Evolutionary conservation across 1,284 basidiomycete species (phyloP).

Genomic region (Microbotryomycetes sp.): DNA sequence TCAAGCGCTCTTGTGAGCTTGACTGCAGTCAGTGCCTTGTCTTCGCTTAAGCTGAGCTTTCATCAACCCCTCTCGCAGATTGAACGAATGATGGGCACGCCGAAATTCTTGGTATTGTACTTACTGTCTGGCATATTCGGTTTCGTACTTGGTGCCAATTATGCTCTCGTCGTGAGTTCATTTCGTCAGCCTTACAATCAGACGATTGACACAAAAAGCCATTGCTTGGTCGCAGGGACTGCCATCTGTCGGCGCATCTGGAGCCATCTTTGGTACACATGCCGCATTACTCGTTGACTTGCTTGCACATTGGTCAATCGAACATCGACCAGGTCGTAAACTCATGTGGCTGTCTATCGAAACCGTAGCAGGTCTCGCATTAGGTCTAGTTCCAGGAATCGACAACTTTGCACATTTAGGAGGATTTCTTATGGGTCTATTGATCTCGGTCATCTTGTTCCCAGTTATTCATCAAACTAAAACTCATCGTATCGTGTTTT

Average conservation of each 20-base stretch:
- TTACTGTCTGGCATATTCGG: conserved; percentile 40
- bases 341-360: conserved; percentile 77
- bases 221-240: too few species aligned
- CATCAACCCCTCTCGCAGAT: conserved; percentile 51
- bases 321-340: conserved; percentile 69
- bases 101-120: conserved; percentile 35
- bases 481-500: conserved; percentile 62
- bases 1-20: conserved; percentile 63
- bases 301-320: conserved; percentile 84
- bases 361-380: conserved; percentile 70
- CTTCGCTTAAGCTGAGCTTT: conserved; percentile 10
- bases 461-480: conserved; percentile 73
- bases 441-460: conserved; percentile 70
- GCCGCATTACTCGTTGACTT: conserved; percentile 77
- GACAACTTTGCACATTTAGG: conserved; percentile 46
- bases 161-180: conserved; percentile 71
- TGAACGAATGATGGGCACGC: conserved; percentile 63
- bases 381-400: conserved; percentile 67
- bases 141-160: conserved; percentile 68
- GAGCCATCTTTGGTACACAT: conserved; percentile 87
- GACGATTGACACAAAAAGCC: too few species aligned
- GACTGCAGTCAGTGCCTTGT: too few species aligned
- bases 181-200: too few species aligned
- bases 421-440: conserved; percentile 59
- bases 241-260: conserved; percentile 89